phyloP scores from a whole-genome alignment of 768 basidiomycete species.

The Xerocomus spinulosus region DNA sequence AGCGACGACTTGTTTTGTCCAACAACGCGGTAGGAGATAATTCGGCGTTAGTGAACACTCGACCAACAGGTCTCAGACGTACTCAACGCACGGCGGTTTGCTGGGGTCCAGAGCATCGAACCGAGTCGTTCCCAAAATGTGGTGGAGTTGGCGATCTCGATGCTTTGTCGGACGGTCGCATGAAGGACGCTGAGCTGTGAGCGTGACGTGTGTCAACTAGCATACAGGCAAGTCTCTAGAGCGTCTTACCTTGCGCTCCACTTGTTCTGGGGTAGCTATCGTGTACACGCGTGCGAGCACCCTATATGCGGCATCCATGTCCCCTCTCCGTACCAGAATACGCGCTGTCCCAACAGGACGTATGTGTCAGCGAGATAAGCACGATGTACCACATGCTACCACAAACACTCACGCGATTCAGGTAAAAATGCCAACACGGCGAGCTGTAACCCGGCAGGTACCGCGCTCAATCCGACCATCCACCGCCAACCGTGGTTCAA shows the following conservation, averaged over 20 bases:
- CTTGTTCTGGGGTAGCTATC: conserved; percentile 55
- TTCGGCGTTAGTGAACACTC: not conserved
- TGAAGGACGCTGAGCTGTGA: conserved; percentile 53
- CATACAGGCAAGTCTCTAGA: not conserved
- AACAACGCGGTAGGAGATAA: too few relatives aligned
- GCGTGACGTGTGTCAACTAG: not conserved
- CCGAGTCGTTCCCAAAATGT: conserved; percentile 52
- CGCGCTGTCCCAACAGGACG: conserved; percentile 38
- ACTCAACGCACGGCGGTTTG: conserved; percentile 71
- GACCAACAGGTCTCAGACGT: conserved; percentile 12
- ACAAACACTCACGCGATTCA: conserved; percentile 60
- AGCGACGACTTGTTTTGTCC: conserved; percentile 55
- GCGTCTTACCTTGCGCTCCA: conserved; percentile 55
- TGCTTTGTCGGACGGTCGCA: conserved; percentile 55
- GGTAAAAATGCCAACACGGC: conserved; percentile 61
- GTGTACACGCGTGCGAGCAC: conserved; percentile 70
- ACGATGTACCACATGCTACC: not conserved
- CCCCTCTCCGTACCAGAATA: conserved; percentile 57
- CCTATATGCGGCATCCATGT: conserved; percentile 44
- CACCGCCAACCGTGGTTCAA: conserved; percentile 68
- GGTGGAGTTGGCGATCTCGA: conserved; percentile 57
- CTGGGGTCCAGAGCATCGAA: conserved; percentile 51
- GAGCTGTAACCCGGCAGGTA: conserved; percentile 65
- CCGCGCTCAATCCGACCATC: conserved; percentile 76
- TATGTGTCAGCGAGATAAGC: not conserved